Conservation (phyloP, 345 rosid species). For the Salix koriyanagi region DNA sequence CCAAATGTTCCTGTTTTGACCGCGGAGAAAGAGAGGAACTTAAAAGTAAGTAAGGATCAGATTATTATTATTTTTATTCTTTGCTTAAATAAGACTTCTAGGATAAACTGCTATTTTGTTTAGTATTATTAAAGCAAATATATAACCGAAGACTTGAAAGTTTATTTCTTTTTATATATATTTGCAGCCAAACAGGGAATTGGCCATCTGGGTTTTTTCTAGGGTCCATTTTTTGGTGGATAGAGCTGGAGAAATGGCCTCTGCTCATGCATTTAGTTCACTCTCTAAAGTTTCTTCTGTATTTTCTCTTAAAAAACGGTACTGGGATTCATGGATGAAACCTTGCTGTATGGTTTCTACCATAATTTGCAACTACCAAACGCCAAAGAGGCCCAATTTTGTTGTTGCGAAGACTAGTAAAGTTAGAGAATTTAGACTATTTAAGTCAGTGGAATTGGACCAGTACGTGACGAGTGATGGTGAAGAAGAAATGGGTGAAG, state of each 20-base stretch:
- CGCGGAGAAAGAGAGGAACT: no score
- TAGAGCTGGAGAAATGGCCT: constrained; percentile 32
- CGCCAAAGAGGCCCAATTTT: constrained; percentile 16
- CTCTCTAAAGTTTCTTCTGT: constrained; percentile 36
- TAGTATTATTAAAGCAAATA: no score
- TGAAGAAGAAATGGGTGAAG: constrained; percentile 73
- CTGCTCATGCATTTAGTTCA: constrained; percentile 33
- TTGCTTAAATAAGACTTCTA: no score
- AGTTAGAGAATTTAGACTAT: constrained; percentile 34
- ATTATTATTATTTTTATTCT: no score
- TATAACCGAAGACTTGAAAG: background rate
- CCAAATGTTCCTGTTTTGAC: background rate
- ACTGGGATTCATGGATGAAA: constrained; percentile 14
- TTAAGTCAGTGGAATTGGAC: constrained; percentile 62
- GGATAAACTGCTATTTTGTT: no score
- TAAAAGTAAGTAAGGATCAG: no score
- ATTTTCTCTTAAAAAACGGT: constrained; percentile 16
- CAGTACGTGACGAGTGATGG: constrained; percentile 58
- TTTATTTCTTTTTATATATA: background rate
- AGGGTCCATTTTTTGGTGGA: background rate
- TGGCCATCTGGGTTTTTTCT: background rate
- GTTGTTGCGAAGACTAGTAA: constrained; percentile 14
- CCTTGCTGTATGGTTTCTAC: constrained; percentile 12
- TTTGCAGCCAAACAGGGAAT: constrained; percentile 1
- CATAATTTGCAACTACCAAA: constrained; percentile 35